Percentiles rank a stretch among this genome's conserved stretches.
These are phyloP conservation scores for Neonectria neomacrospora DNA, from an alignment of 2,329 filamentous ascomycete species.

Conservation along the genomic window DNA sequence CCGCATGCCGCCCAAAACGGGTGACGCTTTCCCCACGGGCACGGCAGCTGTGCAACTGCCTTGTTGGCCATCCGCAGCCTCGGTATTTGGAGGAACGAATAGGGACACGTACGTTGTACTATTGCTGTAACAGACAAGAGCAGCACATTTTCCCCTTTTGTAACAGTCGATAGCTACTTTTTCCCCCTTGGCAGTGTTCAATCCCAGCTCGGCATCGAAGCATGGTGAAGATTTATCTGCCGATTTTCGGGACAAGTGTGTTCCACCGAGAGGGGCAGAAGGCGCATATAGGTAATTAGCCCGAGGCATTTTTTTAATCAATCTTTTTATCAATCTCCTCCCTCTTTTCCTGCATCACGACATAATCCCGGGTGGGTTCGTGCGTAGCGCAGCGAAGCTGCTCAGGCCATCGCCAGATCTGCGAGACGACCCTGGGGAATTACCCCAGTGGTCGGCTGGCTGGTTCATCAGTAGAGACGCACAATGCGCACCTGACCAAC, in stretches of 20 bases:
- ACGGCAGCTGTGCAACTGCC: background rate
- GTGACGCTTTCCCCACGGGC: background rate
- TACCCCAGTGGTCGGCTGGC: no score
- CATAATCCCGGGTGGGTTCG: background rate
- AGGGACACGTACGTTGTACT: background rate
- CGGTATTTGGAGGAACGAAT: conserved; percentile 7
- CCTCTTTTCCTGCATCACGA: conserved; percentile 4
- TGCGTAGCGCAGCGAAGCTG: background rate
- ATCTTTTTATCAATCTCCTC: background rate
- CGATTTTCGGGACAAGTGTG: conserved; percentile 8
- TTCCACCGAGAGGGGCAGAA: conserved; percentile 1
- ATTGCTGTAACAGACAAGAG: background rate
- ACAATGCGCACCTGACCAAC: no score
- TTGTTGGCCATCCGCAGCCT: conserved; percentile 15
- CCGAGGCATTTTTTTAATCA: background rate
- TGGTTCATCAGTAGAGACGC: no score
- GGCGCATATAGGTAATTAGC: background rate
- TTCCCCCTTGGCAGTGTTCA: background rate
- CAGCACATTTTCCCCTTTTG: background rate
- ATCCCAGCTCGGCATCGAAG: no score
- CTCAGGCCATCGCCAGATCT: background rate
- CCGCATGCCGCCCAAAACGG: background rate
- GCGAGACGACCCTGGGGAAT: background rate
- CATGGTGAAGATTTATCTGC: conserved; percentile 13
- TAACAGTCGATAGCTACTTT: background rate